phyloP scores from a whole-genome alignment of 805 yeast genomes.

The Metschnikowia lunata region DNA sequence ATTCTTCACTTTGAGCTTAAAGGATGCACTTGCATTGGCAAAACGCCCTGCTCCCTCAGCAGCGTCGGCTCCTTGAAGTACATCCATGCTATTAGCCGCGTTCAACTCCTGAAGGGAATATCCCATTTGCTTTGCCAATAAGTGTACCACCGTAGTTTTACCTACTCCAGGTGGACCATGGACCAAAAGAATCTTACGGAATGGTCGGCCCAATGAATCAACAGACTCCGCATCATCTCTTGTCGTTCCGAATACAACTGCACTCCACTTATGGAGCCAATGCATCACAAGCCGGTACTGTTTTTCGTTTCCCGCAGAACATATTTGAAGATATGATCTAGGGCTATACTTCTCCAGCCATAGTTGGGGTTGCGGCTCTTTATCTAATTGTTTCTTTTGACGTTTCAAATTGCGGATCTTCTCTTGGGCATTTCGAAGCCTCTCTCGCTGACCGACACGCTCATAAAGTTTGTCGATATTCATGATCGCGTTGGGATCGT shows the following conservation, averaged over 20 bases:
- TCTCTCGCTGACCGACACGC: conserved; percentile 12
- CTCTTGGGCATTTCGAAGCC: conserved; percentile 8
- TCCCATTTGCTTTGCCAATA: conserved; percentile 77
- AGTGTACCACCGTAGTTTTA: conserved; percentile 83
- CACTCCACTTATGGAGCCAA: conserved; percentile 40
- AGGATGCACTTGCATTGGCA: conserved; percentile 26
- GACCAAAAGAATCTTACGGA: conserved; percentile 60
- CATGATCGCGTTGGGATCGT: conserved; percentile 12
- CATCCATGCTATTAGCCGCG: conserved; percentile 52
- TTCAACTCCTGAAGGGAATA: conserved; percentile 79
- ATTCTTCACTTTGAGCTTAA: conserved; percentile 40
- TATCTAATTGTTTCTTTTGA: not conserved
- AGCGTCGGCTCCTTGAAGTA: conserved; percentile 22
- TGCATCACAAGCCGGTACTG: conserved; percentile 35
- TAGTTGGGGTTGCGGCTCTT: conserved; percentile 8
- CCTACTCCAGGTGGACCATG: conserved; percentile 96
- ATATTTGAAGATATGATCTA: conserved; percentile 28
- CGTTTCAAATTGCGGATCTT: not conserved
- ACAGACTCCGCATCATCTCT: conserved; percentile 9
- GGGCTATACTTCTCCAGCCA: conserved; percentile 44
- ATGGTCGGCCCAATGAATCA: conserved; percentile 36
- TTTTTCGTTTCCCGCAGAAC: conserved; percentile 43
- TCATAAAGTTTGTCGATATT: conserved; percentile 16
- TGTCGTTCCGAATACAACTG: conserved; percentile 27
- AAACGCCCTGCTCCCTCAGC: conserved; percentile 14